Percentiles rank a stretch among this genome's conserved stretches.
Conservation (phyloP, 1,139 yeast genomes). For the Petasospora fabianii region DNA sequence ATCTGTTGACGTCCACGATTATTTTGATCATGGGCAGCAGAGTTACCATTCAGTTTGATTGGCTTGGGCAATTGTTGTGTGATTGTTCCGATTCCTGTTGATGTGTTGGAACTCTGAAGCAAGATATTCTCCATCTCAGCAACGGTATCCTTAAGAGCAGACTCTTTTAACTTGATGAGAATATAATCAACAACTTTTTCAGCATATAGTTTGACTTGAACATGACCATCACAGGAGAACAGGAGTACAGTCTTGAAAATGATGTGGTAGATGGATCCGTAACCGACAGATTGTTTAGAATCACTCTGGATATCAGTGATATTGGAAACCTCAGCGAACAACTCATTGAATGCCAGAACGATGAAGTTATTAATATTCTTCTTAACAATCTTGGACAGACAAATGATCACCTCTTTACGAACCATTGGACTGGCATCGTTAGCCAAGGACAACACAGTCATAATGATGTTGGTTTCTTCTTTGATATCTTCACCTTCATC, state of each 20-base stretch:
- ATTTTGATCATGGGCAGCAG: neutral
- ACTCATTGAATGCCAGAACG: slow-evolving; percentile 82
- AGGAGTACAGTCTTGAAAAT: slow-evolving; percentile 84
- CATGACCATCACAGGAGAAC: slow-evolving; percentile 84
- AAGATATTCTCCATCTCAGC: slow-evolving; percentile 62
- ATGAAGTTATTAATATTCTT: slow-evolving; percentile 72
- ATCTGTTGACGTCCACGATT: slow-evolving; percentile 2
- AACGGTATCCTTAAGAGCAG: slow-evolving; percentile 59
- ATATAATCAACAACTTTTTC: slow-evolving; percentile 74
- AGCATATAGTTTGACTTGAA: slow-evolving; percentile 74
- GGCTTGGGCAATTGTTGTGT: slow-evolving; percentile 29
- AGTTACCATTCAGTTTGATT: slow-evolving; percentile 23
- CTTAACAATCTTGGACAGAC: slow-evolving; percentile 69
- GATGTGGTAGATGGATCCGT: slow-evolving; percentile 83
- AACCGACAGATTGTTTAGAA: slow-evolving; percentile 61
- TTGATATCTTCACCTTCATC: slow-evolving; percentile 36
- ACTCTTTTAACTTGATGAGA: slow-evolving; percentile 58
- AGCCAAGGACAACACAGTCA: slow-evolving; percentile 44
- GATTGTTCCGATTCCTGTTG: slow-evolving; percentile 32
- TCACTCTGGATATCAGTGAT: slow-evolving; percentile 31
- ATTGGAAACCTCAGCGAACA: slow-evolving; percentile 39
- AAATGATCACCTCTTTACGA: slow-evolving; percentile 76
- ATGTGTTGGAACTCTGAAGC: slow-evolving; percentile 40
- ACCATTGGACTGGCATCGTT: slow-evolving; percentile 92
- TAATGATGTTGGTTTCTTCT: slow-evolving; percentile 42